These are phyloP conservation scores for Hypsizygus ulmarius DNA, from an alignment of 1,284 basidiomycete species.

Conservation along the genomic window DNA sequence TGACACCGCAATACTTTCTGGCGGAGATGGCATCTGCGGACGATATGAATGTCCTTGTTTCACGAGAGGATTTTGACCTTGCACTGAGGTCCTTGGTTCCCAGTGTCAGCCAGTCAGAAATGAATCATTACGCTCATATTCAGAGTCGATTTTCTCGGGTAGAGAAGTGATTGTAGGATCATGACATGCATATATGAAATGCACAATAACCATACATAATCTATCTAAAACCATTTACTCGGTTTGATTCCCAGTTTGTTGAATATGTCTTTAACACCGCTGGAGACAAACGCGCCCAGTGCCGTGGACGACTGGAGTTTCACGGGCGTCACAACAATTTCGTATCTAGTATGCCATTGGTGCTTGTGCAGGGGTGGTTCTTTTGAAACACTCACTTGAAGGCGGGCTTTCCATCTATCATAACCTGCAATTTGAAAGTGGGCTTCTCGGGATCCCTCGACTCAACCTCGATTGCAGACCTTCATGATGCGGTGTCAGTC, in stretches of 20 bases:
- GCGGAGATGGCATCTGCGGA: conserved; percentile 75
- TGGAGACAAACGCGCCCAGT: conserved; percentile 46
- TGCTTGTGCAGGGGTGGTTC: background rate
- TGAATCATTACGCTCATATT: conserved; percentile 82
- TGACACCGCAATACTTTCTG: conserved; percentile 93
- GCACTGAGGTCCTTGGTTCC: conserved; percentile 82
- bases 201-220: background rate
- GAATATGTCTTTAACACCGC: conserved; percentile 52
- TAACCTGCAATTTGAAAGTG: conserved; percentile 52
- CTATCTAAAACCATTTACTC: conserved; percentile 48
- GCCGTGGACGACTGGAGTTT: conserved; percentile 43
- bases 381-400: conserved; percentile 47
- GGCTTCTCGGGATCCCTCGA: conserved; percentile 58
- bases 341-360: conserved; percentile 32
- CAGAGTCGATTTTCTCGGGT: conserved; percentile 65
- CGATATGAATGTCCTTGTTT: conserved; percentile 80
- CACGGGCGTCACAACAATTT: conserved; percentile 49
- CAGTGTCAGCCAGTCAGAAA: conserved; percentile 86
- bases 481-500: conserved; percentile 21
- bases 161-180: conserved; percentile 10
- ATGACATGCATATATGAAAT: background rate
- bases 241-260: conserved; percentile 54
- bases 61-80: conserved; percentile 68
- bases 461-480: conserved; percentile 75
- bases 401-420: conserved; percentile 61